These are phyloP conservation scores for Aspergillus sergii DNA, from an alignment of 2,329 filamentous ascomycete species.

Conservation along the genomic window DNA sequence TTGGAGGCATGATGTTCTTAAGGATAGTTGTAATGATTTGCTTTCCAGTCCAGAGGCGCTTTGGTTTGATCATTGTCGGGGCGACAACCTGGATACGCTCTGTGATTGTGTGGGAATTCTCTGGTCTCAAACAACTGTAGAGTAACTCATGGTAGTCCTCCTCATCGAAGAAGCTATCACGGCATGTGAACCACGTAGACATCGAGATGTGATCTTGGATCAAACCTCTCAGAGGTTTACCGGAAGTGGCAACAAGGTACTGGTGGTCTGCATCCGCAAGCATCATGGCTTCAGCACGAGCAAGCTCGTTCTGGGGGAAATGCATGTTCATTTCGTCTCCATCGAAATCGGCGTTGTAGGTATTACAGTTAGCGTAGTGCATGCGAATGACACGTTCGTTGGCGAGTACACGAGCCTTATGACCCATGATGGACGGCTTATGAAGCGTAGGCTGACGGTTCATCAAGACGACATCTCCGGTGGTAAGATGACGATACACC, in stretches of 20 bases:
- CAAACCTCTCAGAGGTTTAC: constrained; percentile 89
- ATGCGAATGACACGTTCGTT: constrained; percentile 98
- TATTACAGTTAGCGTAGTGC: constrained; percentile 99
- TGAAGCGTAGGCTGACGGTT: constrained; percentile 97
- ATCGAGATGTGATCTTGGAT: constrained; percentile 99
- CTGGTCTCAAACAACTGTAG: constrained; percentile 85
- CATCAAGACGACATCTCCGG: constrained; percentile 97
- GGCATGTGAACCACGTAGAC: constrained; percentile 84
- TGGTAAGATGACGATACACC: constrained; percentile 92
- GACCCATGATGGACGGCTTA: constrained; percentile 99
- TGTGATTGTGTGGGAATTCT: constrained; percentile 82
- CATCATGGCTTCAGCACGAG: constrained; percentile 86
- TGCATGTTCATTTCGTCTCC: constrained; percentile 99
- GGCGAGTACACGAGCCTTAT: constrained; percentile 85
- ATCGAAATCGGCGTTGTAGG: constrained; percentile 99
- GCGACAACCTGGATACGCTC: constrained; percentile 79
- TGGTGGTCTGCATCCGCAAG: constrained; percentile 97
- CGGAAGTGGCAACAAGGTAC: constrained; percentile 90
- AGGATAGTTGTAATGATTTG: constrained; percentile 91
- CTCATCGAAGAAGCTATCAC: constrained; percentile 86
- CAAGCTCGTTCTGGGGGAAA: constrained; percentile 95
- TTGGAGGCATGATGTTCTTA: constrained; percentile 82
- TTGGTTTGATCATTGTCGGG: constrained; percentile 81
- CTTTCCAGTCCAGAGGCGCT: constrained; percentile 88
- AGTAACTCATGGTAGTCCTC: constrained; percentile 92